A percentile compares a stretch with the other conserved stretches of the same genome.
phyloP scores from a whole-genome alignment of 2,329 filamentous ascomycete species.

The Didymella keratinophila region DNA sequence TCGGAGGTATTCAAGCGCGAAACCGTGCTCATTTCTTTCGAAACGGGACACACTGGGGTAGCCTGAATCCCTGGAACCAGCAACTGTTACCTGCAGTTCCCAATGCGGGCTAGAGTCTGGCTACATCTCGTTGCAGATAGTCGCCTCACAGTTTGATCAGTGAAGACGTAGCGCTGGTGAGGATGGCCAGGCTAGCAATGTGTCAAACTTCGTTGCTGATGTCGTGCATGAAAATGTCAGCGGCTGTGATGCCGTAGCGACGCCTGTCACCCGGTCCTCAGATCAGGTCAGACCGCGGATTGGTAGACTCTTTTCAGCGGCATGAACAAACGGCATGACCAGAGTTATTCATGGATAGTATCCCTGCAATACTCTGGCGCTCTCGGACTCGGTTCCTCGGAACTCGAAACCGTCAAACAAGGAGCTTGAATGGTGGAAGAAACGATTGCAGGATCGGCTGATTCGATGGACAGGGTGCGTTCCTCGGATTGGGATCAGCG shows the following conservation, averaged over 20 bases:
- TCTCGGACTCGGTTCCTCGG: constrained; percentile 1
- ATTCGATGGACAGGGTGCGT: constrained; percentile 5
- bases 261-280: constrained; percentile 9
- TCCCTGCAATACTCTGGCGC: background rate
- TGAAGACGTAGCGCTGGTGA: constrained; percentile 3
- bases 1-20: constrained; percentile 11
- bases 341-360: background rate
- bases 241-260: constrained; percentile 1
- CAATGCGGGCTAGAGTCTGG: constrained; percentile 7
- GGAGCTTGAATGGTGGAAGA: constrained; percentile 20
- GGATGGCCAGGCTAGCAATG: background rate
- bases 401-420: constrained; percentile 1
- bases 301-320: background rate
- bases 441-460: constrained; percentile 12
- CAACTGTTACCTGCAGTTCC: constrained; percentile 8
- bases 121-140: constrained; percentile 18
- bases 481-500: constrained; percentile 18
- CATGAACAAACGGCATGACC: constrained; percentile 8
- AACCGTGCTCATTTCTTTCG: constrained; percentile 25
- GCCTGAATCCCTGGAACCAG: constrained; percentile 22
- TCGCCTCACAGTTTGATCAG: constrained; percentile 12
- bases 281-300: background rate
- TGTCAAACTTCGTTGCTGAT: constrained; percentile 11
- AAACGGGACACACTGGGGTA: constrained; percentile 26
- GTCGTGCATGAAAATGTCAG: constrained; percentile 8